phyloP scores from a whole-genome alignment of 2,329 filamentous ascomycete genomes.

The Arachnomyces sp. region DNA sequence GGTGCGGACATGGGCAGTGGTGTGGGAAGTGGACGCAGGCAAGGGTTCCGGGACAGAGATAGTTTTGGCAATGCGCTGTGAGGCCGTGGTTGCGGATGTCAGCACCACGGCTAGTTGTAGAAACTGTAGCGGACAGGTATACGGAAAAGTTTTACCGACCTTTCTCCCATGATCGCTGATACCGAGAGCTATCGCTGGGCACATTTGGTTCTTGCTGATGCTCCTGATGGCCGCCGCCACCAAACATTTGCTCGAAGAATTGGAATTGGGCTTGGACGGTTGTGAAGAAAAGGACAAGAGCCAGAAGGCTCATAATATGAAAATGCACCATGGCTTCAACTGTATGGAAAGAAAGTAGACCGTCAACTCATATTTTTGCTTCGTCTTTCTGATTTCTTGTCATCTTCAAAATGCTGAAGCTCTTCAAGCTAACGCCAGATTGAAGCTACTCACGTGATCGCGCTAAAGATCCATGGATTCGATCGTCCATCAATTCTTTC shows the following conservation, averaged over 20 bases:
- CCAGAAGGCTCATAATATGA: constrained; percentile 18
- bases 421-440: constrained; percentile 5
- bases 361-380: background rate
- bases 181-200: constrained; percentile 74
- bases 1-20: constrained; percentile 89
- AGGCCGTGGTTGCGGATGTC: constrained; percentile 11
- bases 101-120: constrained; percentile 9
- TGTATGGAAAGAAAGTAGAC: no score
- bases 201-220: constrained; percentile 60
- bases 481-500: constrained; percentile 4
- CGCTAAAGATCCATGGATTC: background rate
- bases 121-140: background rate
- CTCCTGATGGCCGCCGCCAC: constrained; percentile 51
- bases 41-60: constrained; percentile 88
- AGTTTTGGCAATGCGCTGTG: constrained; percentile 78
- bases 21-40: constrained; percentile 95
- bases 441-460: constrained; percentile 19
- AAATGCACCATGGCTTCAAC: no score
- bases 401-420: constrained; percentile 18
- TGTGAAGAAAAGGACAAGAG: constrained; percentile 53
- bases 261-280: constrained; percentile 72
- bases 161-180: constrained; percentile 61
- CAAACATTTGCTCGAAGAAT: constrained; percentile 98
- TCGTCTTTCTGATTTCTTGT: background rate
- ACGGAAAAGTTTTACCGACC: constrained; percentile 42